Percentiles rank a stretch among this genome's conserved stretches.
Conservation (phyloP, 1,139 yeast genomes). For the Meyerozyma smithsonii region DNA sequence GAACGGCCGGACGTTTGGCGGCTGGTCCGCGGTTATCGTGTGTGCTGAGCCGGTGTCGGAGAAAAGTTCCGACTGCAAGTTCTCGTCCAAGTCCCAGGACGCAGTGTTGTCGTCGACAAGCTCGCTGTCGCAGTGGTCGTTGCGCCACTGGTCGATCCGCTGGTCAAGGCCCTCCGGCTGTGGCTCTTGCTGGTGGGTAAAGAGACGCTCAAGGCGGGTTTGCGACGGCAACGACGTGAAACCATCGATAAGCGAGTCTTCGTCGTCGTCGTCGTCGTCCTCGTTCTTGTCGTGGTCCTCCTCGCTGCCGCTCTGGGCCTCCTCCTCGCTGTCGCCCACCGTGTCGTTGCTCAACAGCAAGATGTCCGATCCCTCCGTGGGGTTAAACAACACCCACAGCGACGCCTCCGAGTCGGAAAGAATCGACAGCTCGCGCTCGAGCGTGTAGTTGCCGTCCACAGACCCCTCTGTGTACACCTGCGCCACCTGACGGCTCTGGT, state of each 20-base stretch:
- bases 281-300: conserved; percentile 17
- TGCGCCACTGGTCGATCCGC: conserved; percentile 16
- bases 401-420: conserved; percentile 22
- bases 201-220: conserved; percentile 11
- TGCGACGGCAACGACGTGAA: conserved; percentile 13
- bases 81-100: conserved; percentile 43
- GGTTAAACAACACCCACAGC: conserved; percentile 43
- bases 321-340: conserved; percentile 7
- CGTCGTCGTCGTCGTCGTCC: conserved; percentile 17
- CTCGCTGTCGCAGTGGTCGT: conserved; percentile 8
- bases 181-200: conserved; percentile 6
- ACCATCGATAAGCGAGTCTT: conserved; percentile 15
- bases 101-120: conserved; percentile 40
- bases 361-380: conserved; percentile 33
- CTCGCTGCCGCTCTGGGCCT: conserved; percentile 11
- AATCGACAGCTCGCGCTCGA: conserved; percentile 15
- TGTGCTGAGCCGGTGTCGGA: neutral
- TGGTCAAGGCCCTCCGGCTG: conserved; percentile 15
- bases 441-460: conserved; percentile 1
- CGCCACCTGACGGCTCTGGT: conserved; percentile 15
- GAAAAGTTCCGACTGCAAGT: conserved; percentile 11
- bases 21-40: neutral
- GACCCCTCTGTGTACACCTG: neutral
- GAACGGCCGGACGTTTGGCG: conserved; percentile 16
- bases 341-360: conserved; percentile 34